Evolutionary conservation across 2,329 filamentous ascomycete species (phyloP).

Genomic region (Sclerotinia subarctica): DNA sequence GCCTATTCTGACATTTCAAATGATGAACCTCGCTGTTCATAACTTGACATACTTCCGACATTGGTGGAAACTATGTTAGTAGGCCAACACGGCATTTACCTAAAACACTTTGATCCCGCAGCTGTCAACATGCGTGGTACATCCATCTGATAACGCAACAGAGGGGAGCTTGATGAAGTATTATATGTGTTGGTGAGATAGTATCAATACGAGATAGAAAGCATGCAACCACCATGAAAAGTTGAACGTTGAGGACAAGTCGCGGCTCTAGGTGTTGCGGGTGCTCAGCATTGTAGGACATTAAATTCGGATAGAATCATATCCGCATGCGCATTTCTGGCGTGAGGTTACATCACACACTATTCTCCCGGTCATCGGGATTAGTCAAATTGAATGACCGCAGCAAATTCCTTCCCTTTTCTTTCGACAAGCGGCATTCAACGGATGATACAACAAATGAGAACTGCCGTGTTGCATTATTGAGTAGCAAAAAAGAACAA

Average conservation of each 20-base stretch:
- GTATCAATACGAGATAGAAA: not conserved
- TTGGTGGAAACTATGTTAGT: too few relatives aligned
- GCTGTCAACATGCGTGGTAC: constrained; percentile 1
- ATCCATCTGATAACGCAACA: not conserved
- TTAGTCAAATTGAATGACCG: not conserved
- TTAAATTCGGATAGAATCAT: not conserved
- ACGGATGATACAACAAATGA: not conserved
- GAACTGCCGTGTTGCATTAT: not conserved
- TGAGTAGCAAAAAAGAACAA: not conserved
- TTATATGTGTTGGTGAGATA: not conserved
- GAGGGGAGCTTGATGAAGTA: not conserved
- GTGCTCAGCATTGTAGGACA: not conserved
- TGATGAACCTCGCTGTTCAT: not conserved
- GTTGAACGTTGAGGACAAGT: constrained; percentile 5
- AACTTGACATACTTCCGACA: not conserved
- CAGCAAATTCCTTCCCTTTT: not conserved
- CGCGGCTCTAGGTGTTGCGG: constrained; percentile 4
- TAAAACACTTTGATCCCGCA: not conserved
- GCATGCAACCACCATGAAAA: not conserved
- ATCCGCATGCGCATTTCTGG: constrained; percentile 1
- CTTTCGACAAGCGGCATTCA: not conserved
- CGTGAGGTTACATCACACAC: constrained; percentile 1
- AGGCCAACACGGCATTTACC: not conserved
- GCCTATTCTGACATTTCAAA: not conserved
- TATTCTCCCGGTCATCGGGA: not conserved